A percentile compares a stretch with the other conserved stretches of the same genome.
These are phyloP conservation scores for Flueggea neowawraea DNA, from an alignment of 441 rosid genomes.

Conservation along the genomic window DNA sequence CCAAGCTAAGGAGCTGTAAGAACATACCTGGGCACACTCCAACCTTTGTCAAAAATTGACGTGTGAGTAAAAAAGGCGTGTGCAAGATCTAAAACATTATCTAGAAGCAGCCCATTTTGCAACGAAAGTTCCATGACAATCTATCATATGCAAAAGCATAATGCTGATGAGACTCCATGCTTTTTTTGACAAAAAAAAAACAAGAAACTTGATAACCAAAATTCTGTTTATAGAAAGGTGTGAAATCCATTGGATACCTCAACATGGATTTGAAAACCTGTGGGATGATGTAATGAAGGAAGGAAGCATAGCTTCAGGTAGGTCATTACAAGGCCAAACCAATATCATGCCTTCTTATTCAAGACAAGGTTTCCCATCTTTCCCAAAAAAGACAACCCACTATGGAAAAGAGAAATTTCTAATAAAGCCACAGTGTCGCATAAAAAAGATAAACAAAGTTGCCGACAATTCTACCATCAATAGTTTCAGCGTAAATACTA, in stretches of 20 bases:
- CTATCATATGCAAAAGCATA: slow-evolving; percentile 30
- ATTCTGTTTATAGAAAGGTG: too few species aligned
- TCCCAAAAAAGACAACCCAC: slow-evolving; percentile 96
- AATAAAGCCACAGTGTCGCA: too few species aligned
- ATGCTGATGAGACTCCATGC: slow-evolving; percentile 4
- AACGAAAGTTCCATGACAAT: slow-evolving; percentile 98
- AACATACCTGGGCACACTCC: slow-evolving; percentile 92
- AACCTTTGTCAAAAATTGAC: slow-evolving; percentile 95
- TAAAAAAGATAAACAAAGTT: too few species aligned
- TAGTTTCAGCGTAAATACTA: too few species aligned
- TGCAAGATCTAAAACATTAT: slow-evolving; percentile 92
- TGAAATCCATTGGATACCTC: slow-evolving; percentile 45
- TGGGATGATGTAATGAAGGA: slow-evolving; percentile 79
- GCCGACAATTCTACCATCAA: too few species aligned
- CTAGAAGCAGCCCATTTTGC: slow-evolving; percentile 92
- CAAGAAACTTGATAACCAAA: not conserved
- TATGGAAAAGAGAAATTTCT: too few species aligned
- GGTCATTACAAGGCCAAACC: slow-evolving; percentile 93
- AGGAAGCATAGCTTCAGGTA: slow-evolving; percentile 66
- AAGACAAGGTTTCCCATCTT: slow-evolving; percentile 83
- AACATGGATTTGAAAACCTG: slow-evolving; percentile 86
- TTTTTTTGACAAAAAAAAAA: too few species aligned
- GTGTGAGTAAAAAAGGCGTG: slow-evolving; percentile 98
- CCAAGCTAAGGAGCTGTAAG: not conserved
- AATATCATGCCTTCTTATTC: slow-evolving; percentile 97